Percentiles rank a stretch among this genome's conserved stretches.
Evolutionary conservation across 2,329 filamentous ascomycete genomes (phyloP).

Genomic region (Lasiodiplodia citricola): DNA sequence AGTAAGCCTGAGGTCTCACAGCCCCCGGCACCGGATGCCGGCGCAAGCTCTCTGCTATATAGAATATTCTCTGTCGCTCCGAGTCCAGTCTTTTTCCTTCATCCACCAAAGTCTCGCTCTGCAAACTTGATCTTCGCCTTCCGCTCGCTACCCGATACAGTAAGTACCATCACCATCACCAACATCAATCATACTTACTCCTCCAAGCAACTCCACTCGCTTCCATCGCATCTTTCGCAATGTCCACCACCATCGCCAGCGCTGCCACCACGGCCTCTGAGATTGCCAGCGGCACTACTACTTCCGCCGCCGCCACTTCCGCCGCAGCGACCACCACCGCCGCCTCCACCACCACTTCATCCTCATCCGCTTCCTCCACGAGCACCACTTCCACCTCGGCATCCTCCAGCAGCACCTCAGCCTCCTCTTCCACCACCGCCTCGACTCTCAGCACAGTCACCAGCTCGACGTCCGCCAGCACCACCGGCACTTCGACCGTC

Average conservation of each 20-base stretch:
- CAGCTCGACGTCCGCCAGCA: neutral
- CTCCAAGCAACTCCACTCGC: neutral
- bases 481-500: constrained; percentile 2
- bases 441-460: constrained; percentile 2
- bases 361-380: neutral
- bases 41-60: neutral
- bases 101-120: neutral
- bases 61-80: neutral
- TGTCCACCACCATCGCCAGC: constrained; percentile 12
- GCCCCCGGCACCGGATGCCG: neutral
- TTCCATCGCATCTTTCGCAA: constrained; percentile 1
- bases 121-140: neutral
- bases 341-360: neutral
- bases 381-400: neutral
- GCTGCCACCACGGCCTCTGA: constrained; percentile 1
- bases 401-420: neutral
- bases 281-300: neutral
- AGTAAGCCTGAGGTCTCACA: constrained; percentile 5
- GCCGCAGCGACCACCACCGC: neutral
- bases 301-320: neutral
- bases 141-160: neutral
- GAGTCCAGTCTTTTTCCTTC: neutral
- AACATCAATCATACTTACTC: neutral
- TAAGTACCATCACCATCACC: neutral
- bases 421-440: neutral